Percentiles rank a stretch among this genome's conserved stretches.
Evolutionary conservation across 176 grass and related monocot genomes (phyloP).

Genomic region (Urochloa ruziziensis): DNA sequence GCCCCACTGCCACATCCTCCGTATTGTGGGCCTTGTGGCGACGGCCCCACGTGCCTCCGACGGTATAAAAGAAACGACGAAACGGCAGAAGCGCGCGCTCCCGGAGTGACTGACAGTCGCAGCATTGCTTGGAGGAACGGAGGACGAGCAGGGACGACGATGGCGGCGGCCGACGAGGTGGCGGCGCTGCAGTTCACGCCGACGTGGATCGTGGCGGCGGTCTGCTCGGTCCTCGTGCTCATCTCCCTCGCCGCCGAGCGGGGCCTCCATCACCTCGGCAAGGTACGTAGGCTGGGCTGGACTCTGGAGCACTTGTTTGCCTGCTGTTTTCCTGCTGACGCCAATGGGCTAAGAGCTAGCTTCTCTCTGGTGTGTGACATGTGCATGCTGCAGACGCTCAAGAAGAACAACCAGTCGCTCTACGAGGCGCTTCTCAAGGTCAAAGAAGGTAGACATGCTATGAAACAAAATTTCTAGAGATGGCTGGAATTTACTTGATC

Average conservation of each 20-base stretch:
- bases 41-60: background rate
- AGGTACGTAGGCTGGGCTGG: constrained; percentile 36
- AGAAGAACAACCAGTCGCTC: constrained; percentile 72
- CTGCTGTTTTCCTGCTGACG: background rate
- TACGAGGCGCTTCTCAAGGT: constrained; percentile 95
- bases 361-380: background rate
- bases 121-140: background rate
- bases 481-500: background rate
- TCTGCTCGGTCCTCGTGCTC: constrained; percentile 71
- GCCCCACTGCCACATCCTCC: background rate
- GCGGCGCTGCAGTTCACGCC: constrained; percentile 77
- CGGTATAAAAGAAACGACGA: background rate
- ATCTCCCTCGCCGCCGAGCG: constrained; percentile 79
- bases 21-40: background rate
- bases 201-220: constrained; percentile 87
- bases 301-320: background rate
- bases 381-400: constrained; percentile 46
- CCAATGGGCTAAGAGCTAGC: background rate
- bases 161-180: constrained; percentile 17
- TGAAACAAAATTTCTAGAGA: background rate
- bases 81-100: background rate
- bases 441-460: constrained; percentile 61
- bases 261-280: constrained; percentile 77
- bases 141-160: background rate
- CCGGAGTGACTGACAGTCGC: too few relatives aligned